Base-by-base conservation (phyloP, 1,284 basidiomycete species). In the Ustanciosporium gigantosporum region DNA sequence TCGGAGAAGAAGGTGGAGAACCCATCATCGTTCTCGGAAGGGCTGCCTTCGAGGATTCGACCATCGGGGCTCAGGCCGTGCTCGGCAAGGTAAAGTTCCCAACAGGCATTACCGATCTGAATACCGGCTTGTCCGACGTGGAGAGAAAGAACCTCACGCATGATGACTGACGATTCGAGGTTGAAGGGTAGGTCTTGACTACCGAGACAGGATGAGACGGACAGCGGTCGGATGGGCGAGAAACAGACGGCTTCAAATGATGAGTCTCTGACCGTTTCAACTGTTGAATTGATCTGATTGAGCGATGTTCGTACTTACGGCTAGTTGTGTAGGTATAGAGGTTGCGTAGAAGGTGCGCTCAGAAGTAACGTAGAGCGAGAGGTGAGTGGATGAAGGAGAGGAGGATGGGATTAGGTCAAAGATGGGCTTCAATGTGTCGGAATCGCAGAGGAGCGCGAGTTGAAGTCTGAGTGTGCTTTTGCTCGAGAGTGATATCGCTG, bases 41-140 rank as follows among this genome's bases (percentile, higher is more conserved):
- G 84, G 32, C 89, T 87, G 66, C 85, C 84, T 70, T 89, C 70
- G 39, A 62, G 61, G 59, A 78, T 60, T 39, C 70, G 71, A 35
- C 77, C 77, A 48, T 78, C 77, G 34, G 74, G 76, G 46, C 68
- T 72, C 70, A 99, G 84, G 78, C 93, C 93, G 81, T 99, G 95
- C 82, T 99, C 95, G 74, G 94, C 86, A 69, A 92, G 95, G 84
- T 99, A 98, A 65, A 98, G 67, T 81, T 96, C 93, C 94, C 93
- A 79, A 66, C 78, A 79, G 52, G 78, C 76, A 55, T 77, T 74
- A 66, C 75, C 74, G 57, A 74, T 73, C 83, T 93, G 91, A 73
- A 93, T 88, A 87, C 90, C 90, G 78, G 91, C 91, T 82, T 93
- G 90, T 74, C 90, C 90, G 80, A 93, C 90, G 80, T 92, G 90